These are phyloP conservation scores for Artemisia argyi DNA, from an alignment of 129 eudicot species.

Conservation along the genomic window DNA sequence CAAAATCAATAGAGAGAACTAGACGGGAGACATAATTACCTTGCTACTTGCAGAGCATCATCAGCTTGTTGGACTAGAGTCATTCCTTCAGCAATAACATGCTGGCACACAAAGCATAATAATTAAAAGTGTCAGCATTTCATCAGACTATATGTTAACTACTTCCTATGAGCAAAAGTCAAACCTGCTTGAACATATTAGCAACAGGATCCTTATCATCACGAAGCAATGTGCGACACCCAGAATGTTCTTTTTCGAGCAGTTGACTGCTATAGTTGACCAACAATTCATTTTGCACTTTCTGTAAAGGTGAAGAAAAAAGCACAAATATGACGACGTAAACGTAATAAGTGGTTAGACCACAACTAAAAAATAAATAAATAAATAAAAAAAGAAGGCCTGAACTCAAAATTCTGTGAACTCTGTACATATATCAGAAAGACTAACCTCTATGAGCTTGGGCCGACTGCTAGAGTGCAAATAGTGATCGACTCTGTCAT, in stretches of 20 bases:
- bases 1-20: background rate
- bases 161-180: background rate
- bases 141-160: background rate
- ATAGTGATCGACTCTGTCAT: constrained; percentile 78
- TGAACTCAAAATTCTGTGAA: constrained; percentile 2
- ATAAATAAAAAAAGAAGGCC: too few relatives aligned
- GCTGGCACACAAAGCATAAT: constrained; percentile 44
- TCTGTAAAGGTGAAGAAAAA: constrained; percentile 36
- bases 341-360: background rate
- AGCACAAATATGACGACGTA: background rate
- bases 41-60: constrained; percentile 63
- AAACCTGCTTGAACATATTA: constrained; percentile 72
- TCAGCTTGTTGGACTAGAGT: constrained; percentile 80
- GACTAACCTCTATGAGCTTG: constrained; percentile 84
- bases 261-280: constrained; percentile 52
- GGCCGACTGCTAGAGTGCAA: constrained; percentile 75
- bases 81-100: constrained; percentile 73
- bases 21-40: constrained; percentile 34
- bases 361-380: too few relatives aligned
- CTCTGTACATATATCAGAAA: constrained; percentile 8
- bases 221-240: constrained; percentile 71
- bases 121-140: constrained; percentile 1
- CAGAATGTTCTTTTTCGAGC: constrained; percentile 88
- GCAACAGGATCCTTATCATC: constrained; percentile 89
- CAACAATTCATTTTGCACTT: constrained; percentile 73